Evolutionary conservation across 352 stramenopile genomes (phyloP), one percentile per base, ranked within the genome.

Genomic region (Elongisporangium prolatum): DNA sequence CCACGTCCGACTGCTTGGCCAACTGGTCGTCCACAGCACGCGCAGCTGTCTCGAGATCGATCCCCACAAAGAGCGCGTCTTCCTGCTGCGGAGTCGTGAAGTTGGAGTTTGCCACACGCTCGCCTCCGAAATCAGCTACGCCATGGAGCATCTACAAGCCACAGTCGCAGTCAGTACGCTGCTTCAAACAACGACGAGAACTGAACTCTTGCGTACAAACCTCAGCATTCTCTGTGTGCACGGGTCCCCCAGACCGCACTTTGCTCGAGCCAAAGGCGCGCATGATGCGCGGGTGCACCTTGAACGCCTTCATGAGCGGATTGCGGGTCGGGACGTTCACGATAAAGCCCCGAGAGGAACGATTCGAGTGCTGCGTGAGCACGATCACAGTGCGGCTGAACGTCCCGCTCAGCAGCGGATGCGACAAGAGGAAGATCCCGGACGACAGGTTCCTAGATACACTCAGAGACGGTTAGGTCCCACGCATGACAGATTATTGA

Each of bases 351-450:
- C 77, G 80, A 21, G 81, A 85, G 18, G 75, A 77, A 16, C 83
- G 63, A 7, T 24, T 47, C 34, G 64, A 80, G 66, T 95, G 83
- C 44, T 88, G 71, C 0, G 84, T 93, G 6, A 95, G 62, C 22
- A 93, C 59, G 47, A 95, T 75, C 56, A 95, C 85, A 21, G 80
- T 75, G 4, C 83, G 81, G 55, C 68, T 77, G 61, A 95, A 95
- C n/a, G 82, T 69, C 10, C 78, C 80, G 57, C 74, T 73, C 11
- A 89, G 54, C 52, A 95, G 67, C 47, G 85, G 85, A 60, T 95
- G 85, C 11, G 85, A 72, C 47, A 95, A 57, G 34, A 95, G 54
- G 52, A 91, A 95, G 24, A 91, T 62, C 5, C 85, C 85, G 9
- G 75, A 69, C 24, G 72, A 61, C n/a, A 52, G 58, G 28, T 66